Conservation (phyloP, 2,329 filamentous ascomycete species). For the Periconia sp. region DNA sequence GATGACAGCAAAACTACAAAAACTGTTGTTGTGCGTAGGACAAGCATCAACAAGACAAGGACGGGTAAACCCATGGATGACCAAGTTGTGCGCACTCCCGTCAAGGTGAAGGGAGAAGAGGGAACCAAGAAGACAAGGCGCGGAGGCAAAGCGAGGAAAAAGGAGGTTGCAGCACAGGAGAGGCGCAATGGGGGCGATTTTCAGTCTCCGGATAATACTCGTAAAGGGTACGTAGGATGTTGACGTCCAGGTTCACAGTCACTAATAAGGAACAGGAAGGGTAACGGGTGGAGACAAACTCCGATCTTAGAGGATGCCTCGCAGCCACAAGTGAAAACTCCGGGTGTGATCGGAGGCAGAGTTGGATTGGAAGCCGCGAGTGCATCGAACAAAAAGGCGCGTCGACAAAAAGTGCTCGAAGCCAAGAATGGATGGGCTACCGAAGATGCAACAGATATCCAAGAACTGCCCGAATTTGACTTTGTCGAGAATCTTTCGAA, state of each 20-base stretch:
- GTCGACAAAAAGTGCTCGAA: conserved; percentile 54
- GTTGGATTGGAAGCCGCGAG: conserved; percentile 41
- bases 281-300: conserved; percentile 69
- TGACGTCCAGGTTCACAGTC: conserved; percentile 18
- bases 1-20: conserved; percentile 33
- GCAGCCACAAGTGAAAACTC: conserved; percentile 39
- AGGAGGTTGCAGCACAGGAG: conserved; percentile 48
- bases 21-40: conserved; percentile 27
- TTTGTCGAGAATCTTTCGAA: conserved; percentile 88
- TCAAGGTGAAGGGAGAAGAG: conserved; percentile 31
- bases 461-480: conserved; percentile 92
- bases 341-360: conserved; percentile 41
- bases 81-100: conserved; percentile 17
- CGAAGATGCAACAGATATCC: conserved; percentile 91
- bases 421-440: conserved; percentile 87
- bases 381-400: conserved; percentile 44
- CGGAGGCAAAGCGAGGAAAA: conserved; percentile 49
- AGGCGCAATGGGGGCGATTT: conserved; percentile 32
- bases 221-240: conserved; percentile 39
- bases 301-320: conserved; percentile 65
- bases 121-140: conserved; percentile 49
- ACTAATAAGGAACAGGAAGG: conserved; percentile 45
- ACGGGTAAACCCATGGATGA: conserved; percentile 46
- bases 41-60: conserved; percentile 44
- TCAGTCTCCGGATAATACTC: conserved; percentile 28